Evolutionary conservation across 495 filamentous ascomycete genomes (phyloP).

Genomic region (Penicillium paxilli): DNA sequence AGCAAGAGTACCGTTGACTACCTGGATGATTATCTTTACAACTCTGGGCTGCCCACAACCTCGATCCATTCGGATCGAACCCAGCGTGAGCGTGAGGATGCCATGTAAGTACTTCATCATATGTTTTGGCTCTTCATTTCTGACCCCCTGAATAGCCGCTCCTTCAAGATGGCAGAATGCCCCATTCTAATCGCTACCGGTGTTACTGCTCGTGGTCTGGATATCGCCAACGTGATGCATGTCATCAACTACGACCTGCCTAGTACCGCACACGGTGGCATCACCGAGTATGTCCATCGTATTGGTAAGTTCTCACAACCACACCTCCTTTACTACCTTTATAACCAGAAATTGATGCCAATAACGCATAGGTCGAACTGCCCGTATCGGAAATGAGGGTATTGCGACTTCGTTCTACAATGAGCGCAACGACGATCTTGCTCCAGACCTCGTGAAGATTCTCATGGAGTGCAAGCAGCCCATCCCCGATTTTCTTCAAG

Average conservation of each 20-base stretch:
- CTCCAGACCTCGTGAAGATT: slow-evolving; percentile 67
- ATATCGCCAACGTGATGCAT: slow-evolving; percentile 82
- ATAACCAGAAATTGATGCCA: not conserved
- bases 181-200: slow-evolving; percentile 86
- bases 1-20: slow-evolving; percentile 70
- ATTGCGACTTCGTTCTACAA: slow-evolving; percentile 89
- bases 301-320: slow-evolving; percentile 62
- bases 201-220: slow-evolving; percentile 85
- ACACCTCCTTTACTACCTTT: not conserved
- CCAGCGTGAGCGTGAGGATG: slow-evolving; percentile 90
- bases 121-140: not conserved
- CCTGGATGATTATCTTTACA: slow-evolving; percentile 85
- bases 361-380: slow-evolving; percentile 72
- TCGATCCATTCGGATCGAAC: slow-evolving; percentile 87
- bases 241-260: slow-evolving; percentile 94
- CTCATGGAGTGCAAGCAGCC: slow-evolving; percentile 75
- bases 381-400: slow-evolving; percentile 86
- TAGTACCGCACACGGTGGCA: slow-evolving; percentile 68
- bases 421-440: slow-evolving; percentile 67
- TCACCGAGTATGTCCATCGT: slow-evolving; percentile 90
- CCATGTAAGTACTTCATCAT: slow-evolving; percentile 59
- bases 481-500: slow-evolving; percentile 79
- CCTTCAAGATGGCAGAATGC: slow-evolving; percentile 70
- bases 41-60: slow-evolving; percentile 72
- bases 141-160: slow-evolving; percentile 50